These are phyloP conservation scores for Carex pumila DNA, from an alignment of 176 grass and related monocot species.

Conservation along the genomic window DNA sequence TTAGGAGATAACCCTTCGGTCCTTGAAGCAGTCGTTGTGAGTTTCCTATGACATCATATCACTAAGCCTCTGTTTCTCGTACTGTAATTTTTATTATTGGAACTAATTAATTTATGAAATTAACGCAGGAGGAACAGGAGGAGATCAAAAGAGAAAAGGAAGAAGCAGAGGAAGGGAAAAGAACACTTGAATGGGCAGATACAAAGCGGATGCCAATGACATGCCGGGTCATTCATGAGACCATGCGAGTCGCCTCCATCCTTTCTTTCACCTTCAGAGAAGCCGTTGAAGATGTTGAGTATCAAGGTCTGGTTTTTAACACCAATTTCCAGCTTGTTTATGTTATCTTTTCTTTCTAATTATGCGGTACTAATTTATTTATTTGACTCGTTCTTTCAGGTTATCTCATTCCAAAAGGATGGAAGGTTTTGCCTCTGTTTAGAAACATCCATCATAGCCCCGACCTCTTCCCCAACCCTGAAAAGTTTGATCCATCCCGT, in stretches of 20 bases:
- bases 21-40: slow-evolving; percentile 72
- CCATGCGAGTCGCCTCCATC: slow-evolving; percentile 94
- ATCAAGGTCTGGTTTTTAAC: slow-evolving; percentile 46
- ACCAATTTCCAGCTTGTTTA: not conserved
- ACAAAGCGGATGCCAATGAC: slow-evolving; percentile 69
- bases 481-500: slow-evolving; percentile 91
- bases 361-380: not conserved
- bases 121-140: slow-evolving; percentile 66
- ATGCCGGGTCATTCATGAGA: slow-evolving; percentile 86
- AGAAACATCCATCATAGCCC: slow-evolving; percentile 96
- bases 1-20: slow-evolving; percentile 78
- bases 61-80: too few relatives aligned
- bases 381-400: slow-evolving; percentile 35
- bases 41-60: not conserved
- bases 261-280: slow-evolving; percentile 98
- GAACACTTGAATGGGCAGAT: slow-evolving; percentile 58
- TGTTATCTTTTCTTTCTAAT: slow-evolving; percentile 7
- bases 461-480: slow-evolving; percentile 70
- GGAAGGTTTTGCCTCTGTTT: slow-evolving; percentile 96
- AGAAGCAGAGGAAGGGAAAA: slow-evolving; percentile 9
- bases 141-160: slow-evolving; percentile 55
- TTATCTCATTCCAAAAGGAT: slow-evolving; percentile 97
- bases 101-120: not conserved
- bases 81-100: not conserved
- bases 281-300: slow-evolving; percentile 95